These are phyloP conservation scores for Penicillium janthinellum DNA, from an alignment of 2,329 filamentous ascomycete genomes.

Conservation along the genomic window DNA sequence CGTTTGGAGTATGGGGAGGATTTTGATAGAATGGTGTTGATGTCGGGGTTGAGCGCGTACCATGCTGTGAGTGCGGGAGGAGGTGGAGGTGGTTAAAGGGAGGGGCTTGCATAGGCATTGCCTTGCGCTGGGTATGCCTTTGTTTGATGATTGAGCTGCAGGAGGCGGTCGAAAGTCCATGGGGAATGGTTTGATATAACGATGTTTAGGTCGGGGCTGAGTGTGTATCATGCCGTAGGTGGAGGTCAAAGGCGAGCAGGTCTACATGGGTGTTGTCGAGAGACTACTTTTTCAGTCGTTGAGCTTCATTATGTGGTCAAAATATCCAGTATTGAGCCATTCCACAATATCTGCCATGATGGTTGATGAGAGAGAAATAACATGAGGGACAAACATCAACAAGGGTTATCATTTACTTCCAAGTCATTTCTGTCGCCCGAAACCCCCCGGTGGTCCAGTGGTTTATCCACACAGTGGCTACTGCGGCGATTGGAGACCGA, in stretches of 20 bases:
- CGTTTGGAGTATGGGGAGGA: conserved; percentile 17
- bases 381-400: too few relatives aligned
- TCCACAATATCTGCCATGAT: too few relatives aligned
- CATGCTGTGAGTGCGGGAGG: conserved; percentile 13
- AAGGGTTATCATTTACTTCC: not conserved
- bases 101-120: too few relatives aligned
- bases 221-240: conserved; percentile 16
- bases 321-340: not conserved
- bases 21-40: conserved; percentile 23
- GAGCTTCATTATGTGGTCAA: not conserved
- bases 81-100: conserved; percentile 12
- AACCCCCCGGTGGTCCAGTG: not conserved
- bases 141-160: too few relatives aligned
- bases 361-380: too few relatives aligned
- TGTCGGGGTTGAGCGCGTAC: conserved; percentile 21
- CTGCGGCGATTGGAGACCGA: not conserved
- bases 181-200: conserved; percentile 22
- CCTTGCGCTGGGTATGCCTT: too few relatives aligned
- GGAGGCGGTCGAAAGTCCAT: not conserved
- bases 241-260: conserved; percentile 2
- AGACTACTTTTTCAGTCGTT: too few relatives aligned
- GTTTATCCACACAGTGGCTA: not conserved
- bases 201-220: conserved; percentile 19
- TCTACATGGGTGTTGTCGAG: not conserved
- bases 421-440: not conserved